Conservation (phyloP, 192 early-diverging fungal genomes). For the Podila verticillata region DNA sequence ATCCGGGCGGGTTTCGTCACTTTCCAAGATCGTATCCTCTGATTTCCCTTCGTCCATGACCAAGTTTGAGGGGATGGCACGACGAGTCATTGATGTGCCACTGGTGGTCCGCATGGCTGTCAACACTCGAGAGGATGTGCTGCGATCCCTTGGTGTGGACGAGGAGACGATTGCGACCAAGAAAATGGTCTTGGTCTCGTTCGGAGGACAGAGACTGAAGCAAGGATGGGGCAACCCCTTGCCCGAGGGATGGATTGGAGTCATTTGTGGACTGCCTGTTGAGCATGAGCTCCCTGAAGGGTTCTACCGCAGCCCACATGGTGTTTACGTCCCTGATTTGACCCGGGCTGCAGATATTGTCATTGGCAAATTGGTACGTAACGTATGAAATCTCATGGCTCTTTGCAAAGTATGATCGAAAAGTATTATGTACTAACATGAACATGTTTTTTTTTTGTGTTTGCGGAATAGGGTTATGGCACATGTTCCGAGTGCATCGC, state of each 20-base stretch:
- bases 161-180: slow-evolving; percentile 53
- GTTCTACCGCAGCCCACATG: slow-evolving; percentile 61
- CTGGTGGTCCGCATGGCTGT: slow-evolving; percentile 59
- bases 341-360: slow-evolving; percentile 68
- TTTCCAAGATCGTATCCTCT: not conserved
- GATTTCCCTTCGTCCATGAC: slow-evolving; percentile 21
- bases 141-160: slow-evolving; percentile 55
- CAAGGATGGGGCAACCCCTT: slow-evolving; percentile 61
- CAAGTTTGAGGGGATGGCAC: slow-evolving; percentile 24
- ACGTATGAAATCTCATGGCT: not conserved
- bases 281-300: slow-evolving; percentile 52
- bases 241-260: slow-evolving; percentile 63
- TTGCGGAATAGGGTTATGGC: slow-evolving; percentile 60
- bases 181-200: slow-evolving; percentile 59
- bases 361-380: slow-evolving; percentile 63
- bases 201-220: slow-evolving; percentile 61
- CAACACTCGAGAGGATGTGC: slow-evolving; percentile 50
- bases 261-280: slow-evolving; percentile 64
- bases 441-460: not conserved
- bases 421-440: not conserved
- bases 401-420: not conserved
- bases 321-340: slow-evolving; percentile 70
- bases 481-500: slow-evolving; percentile 72
- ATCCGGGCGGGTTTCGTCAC: not conserved
- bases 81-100: slow-evolving; percentile 62